These are phyloP conservation scores for Irpex rosettiformis DNA, from an alignment of 1,284 basidiomycete species.

Conservation along the genomic window DNA sequence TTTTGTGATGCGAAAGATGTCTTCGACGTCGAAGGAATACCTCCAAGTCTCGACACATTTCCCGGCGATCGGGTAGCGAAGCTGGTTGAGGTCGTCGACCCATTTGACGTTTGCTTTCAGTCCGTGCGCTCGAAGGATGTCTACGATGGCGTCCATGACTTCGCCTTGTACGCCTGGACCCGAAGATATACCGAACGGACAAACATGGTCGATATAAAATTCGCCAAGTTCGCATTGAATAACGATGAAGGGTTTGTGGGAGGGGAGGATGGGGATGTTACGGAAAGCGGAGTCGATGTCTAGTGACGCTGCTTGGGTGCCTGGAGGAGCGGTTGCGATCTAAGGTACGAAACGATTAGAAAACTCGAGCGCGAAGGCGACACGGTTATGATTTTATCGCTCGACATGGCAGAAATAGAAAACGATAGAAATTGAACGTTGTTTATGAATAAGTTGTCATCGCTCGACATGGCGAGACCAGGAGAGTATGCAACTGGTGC, in stretches of 20 bases:
- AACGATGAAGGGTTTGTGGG: neutral
- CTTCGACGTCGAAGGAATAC: conserved; percentile 20
- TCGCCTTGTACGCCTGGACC: conserved; percentile 29
- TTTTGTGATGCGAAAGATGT: conserved; percentile 16
- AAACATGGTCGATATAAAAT: conserved; percentile 18
- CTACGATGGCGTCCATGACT: conserved; percentile 28
- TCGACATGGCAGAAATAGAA: neutral
- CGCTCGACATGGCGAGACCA: neutral
- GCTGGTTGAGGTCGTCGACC: neutral
- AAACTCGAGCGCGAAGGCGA: neutral
- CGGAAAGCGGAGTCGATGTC: neutral
- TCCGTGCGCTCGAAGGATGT: conserved; percentile 23
- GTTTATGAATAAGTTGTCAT: too few relatives aligned
- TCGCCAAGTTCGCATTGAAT: neutral
- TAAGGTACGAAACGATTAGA: conserved; percentile 8
- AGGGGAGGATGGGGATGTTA: conserved; percentile 18
- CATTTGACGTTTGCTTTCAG: neutral
- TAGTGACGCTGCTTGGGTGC: neutral
- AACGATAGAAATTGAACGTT: too few relatives aligned
- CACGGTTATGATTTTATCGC: neutral
- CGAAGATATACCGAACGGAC: conserved; percentile 29
- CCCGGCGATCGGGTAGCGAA: neutral
- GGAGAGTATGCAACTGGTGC: too few relatives aligned
- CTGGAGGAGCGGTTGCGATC: neutral
- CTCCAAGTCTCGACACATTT: conserved; percentile 18